Evolutionary conservation across 2,329 filamentous ascomycete genomes (phyloP).

Genomic region (Blumeriella jaapii): DNA sequence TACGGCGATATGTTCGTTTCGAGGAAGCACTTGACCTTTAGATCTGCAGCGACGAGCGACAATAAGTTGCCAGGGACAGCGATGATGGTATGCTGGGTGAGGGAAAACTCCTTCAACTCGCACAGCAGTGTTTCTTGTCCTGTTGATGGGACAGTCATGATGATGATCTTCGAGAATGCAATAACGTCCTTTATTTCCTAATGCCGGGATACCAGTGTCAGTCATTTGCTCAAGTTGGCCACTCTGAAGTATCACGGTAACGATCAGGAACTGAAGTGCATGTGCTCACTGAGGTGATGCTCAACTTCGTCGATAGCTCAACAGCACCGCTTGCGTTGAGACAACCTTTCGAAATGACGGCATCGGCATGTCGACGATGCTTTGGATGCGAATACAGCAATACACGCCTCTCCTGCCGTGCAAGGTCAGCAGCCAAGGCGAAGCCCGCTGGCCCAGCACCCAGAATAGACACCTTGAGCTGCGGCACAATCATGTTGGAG

Average conservation of each 20-base stretch:
- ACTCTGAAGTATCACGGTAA: no score
- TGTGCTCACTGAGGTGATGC: no score
- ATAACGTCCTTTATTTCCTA: conserved; percentile 5
- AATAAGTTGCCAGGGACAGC: conserved; percentile 8
- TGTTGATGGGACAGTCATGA: conserved; percentile 10
- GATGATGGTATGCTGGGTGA: conserved; percentile 4
- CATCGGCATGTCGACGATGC: conserved; percentile 5
- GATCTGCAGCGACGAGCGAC: conserved; percentile 2
- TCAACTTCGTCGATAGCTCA: no score
- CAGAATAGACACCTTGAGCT: conserved; percentile 11
- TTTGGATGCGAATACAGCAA: conserved; percentile 10
- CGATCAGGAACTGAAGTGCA: no score
- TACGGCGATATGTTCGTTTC: conserved; percentile 8
- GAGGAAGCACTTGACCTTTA: conserved; percentile 2
- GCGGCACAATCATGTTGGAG: no score
- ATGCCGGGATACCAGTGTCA: conserved; percentile 1
- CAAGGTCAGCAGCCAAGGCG: conserved; percentile 10
- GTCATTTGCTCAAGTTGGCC: no score
- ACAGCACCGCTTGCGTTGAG: conserved; percentile 4
- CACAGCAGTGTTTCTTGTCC: conserved; percentile 6
- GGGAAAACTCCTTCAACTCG: conserved; percentile 5
- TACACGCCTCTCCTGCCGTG: conserved; percentile 3
- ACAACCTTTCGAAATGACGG: conserved; percentile 1
- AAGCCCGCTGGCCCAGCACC: conserved; percentile 10
- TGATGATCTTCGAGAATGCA: conserved; percentile 8